A percentile compares a stretch with the other conserved stretches of the same genome.
These are phyloP conservation scores for Panaeolus papilionaceus DNA, from an alignment of 768 basidiomycete genomes.

Conservation along the genomic window DNA sequence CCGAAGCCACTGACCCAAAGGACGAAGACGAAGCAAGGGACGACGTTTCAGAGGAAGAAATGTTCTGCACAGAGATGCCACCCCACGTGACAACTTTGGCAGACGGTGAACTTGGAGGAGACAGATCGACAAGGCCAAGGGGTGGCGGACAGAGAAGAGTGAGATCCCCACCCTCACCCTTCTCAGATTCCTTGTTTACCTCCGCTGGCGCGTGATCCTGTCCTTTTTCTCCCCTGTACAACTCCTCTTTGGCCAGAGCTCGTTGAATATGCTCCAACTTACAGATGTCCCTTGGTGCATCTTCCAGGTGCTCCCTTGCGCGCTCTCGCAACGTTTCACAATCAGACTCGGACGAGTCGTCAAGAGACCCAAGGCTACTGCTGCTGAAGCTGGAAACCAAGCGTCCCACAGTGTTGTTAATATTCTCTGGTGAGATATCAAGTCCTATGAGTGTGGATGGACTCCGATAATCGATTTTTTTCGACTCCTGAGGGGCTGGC, in stretches of 20 bases:
- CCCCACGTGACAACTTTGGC: conserved; percentile 7
- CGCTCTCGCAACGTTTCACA: neutral
- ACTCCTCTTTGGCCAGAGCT: neutral
- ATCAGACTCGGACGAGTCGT: neutral
- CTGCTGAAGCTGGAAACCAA: conserved; percentile 1
- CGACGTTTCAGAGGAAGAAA: neutral
- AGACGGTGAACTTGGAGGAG: neutral
- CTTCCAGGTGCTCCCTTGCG: neutral
- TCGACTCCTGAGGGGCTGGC: no score
- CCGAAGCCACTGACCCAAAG: neutral
- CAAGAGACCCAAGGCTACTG: conserved; percentile 3
- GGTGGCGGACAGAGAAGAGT: neutral
- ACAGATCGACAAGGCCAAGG: neutral
- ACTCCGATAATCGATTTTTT: neutral
- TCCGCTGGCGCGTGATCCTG: neutral
- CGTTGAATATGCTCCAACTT: neutral
- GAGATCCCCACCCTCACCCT: neutral
- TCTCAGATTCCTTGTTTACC: neutral
- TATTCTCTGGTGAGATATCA: conserved; percentile 5
- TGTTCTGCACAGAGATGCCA: neutral
- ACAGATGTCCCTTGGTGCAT: neutral
- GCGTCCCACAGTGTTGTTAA: neutral
- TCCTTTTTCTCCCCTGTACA: neutral
- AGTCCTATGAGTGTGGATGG: neutral
- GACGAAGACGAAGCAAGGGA: neutral